These are phyloP conservation scores for Monilinia aucupariae DNA, from an alignment of 2,329 filamentous ascomycete species.

Conservation along the genomic window DNA sequence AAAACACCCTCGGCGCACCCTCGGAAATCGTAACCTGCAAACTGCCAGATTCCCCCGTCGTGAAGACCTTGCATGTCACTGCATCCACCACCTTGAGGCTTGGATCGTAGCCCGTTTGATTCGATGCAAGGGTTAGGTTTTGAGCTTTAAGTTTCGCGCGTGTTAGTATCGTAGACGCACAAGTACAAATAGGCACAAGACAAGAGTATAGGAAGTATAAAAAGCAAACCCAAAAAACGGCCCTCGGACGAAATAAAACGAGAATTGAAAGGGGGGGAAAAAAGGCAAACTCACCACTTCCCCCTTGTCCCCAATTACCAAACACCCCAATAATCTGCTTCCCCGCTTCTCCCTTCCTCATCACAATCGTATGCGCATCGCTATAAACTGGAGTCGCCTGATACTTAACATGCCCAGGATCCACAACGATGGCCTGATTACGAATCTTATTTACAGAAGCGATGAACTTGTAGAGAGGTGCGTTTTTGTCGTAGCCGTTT, in stretches of 20 bases:
- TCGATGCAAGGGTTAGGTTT: too few relatives aligned
- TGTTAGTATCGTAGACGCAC: too few relatives aligned
- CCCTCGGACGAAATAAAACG: constrained; percentile 16
- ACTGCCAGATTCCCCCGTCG: constrained; percentile 40
- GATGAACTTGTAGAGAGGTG: constrained; percentile 39
- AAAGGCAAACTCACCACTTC: background rate
- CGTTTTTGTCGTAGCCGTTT: constrained; percentile 36
- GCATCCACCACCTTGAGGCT: constrained; percentile 39
- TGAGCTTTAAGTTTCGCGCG: too few relatives aligned
- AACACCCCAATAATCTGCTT: background rate
- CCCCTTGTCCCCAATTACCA: constrained; percentile 12
- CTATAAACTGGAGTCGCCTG: constrained; percentile 30
- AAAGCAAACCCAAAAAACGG: too few relatives aligned
- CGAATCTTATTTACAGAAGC: constrained; percentile 28
- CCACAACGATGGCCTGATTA: constrained; percentile 29
- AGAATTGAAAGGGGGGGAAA: too few relatives aligned
- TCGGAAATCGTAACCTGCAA: constrained; percentile 41
- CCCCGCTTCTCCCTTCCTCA: constrained; percentile 27
- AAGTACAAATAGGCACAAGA: too few relatives aligned
- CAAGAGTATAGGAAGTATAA: too few relatives aligned
- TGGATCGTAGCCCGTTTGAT: constrained; percentile 38
- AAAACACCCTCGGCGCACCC: constrained; percentile 43
- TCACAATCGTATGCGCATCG: constrained; percentile 28
- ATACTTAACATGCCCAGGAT: constrained; percentile 26
- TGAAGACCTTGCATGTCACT: constrained; percentile 41